These are phyloP conservation scores for Exophiala aquamarina DNA, from an alignment of 2,329 filamentous ascomycete genomes.

Conservation along the genomic window DNA sequence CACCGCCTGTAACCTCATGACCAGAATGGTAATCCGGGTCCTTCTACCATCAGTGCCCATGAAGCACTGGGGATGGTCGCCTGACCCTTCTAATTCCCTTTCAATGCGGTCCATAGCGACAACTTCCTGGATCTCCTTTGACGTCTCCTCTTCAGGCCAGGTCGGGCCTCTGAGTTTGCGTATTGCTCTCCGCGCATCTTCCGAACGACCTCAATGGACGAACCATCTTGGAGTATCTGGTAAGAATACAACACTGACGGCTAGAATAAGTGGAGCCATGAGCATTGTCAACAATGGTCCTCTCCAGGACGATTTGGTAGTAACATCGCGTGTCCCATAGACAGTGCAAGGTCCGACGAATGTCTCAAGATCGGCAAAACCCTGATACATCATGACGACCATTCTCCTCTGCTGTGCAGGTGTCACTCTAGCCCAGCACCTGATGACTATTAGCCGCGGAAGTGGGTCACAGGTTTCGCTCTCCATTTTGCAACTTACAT, in stretches of 20 bases:
- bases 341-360: conserved; percentile 5
- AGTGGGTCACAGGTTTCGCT: too few species aligned
- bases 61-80: conserved; percentile 32
- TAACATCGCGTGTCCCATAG: conserved; percentile 2
- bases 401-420: not conserved
- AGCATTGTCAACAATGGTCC: conserved; percentile 4
- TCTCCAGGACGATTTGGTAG: conserved; percentile 2
- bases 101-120: conserved; percentile 22
- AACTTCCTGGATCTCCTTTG: conserved; percentile 4
- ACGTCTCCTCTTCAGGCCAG: not conserved
- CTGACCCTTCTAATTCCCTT: conserved; percentile 19
- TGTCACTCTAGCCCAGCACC: not conserved
- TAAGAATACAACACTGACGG: not conserved
- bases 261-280: not conserved
- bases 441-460: not conserved
- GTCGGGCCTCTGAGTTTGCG: too few species aligned
- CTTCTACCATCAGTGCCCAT: conserved; percentile 34
- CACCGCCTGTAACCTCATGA: not conserved
- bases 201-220: too few species aligned
- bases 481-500: not conserved
- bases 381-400: conserved; percentile 6
- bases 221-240: conserved; percentile 1
- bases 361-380: not conserved
- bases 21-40: conserved; percentile 36
- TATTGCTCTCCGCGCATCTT: too few species aligned